Conservation (phyloP, 345 rosid genomes). For the Iberis pinnata region DNA sequence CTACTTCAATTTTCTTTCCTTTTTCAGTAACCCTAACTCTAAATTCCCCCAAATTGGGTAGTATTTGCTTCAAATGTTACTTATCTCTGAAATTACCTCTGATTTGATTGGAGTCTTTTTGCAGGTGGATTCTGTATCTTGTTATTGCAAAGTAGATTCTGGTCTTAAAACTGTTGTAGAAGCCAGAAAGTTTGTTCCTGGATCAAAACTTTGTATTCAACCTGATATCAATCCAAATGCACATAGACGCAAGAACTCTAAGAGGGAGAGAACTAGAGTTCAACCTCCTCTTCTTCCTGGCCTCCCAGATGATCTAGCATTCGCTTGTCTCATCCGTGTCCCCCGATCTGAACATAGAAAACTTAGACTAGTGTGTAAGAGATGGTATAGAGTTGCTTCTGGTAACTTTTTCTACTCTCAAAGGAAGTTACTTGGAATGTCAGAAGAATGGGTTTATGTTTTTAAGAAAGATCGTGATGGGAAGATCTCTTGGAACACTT, state of each 20-base stretch:
- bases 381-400: constrained; percentile 73
- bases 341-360: constrained; percentile 84
- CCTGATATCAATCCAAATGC: constrained; percentile 95
- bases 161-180: constrained; percentile 87
- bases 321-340: constrained; percentile 85
- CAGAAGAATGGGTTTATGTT: constrained; percentile 96
- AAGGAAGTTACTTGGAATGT: constrained; percentile 71
- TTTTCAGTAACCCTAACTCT: constrained; percentile 20
- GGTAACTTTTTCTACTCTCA: constrained; percentile 73
- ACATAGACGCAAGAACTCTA: constrained; percentile 59
- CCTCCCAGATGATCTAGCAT: constrained; percentile 92
- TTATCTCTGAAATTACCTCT: not conserved
- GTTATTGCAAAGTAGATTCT: constrained; percentile 90
- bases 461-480: constrained; percentile 89
- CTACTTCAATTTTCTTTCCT: constrained; percentile 12
- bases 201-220: constrained; percentile 87
- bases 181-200: constrained; percentile 91
- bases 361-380: constrained; percentile 75
- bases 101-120: constrained; percentile 9
- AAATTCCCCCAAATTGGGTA: constrained; percentile 20
- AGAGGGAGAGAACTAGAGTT: constrained; percentile 65
- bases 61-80: not conserved
- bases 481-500: constrained; percentile 85
- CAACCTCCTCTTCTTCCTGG: constrained; percentile 90
- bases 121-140: constrained; percentile 96